Base-by-base conservation (phyloP, 2,329 filamentous ascomycete species). In the Fonsecaea nubica region DNA sequence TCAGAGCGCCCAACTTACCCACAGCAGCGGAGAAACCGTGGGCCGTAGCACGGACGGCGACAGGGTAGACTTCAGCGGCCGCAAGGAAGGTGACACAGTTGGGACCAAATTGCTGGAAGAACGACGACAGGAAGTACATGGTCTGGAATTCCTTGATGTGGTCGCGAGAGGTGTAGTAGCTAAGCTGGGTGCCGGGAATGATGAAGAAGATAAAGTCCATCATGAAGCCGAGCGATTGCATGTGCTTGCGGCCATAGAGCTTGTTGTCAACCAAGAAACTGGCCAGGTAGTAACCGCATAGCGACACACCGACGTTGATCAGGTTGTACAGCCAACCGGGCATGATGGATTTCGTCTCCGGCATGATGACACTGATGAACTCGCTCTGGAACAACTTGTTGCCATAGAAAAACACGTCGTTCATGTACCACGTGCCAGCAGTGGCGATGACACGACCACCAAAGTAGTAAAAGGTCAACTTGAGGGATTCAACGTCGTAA, bases 61-160 rank as follows among this genome's bases (percentile, higher is more conserved):
- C 97, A 9, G 94, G 94, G 85, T 92, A 98, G n/a, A 97, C 92
- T 79, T 98, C 94, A 52, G 92, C 94, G 52, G 94, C 94, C 40
- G 96, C 92, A 72, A 98, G 87, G 90, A 98, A 98, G 69, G 93
- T 97, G 75, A 97, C 93, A 55, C 89, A 90, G 86, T 98, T 98
- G 80, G 94, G 94, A 12, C 94, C 94, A 76, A 98, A 98, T 78
- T 98, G 94, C 86, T 97, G 97, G 89, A 98, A 98, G 85, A 98
- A 98, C 30, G 92, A 96, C 7, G 92, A 96, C 73, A 98, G 79
- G 82, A 97, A 97, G 86, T 97, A 74, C 92, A 98, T 97, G 76
- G 93, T 89, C 83, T 97, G 93, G 89, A 98, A 98, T n/a, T 85
- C 83, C 75, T 92, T 89, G 77, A 97, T 90, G 74, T 92, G 87